Base-by-base conservation (phyloP, 1,284 basidiomycete species). In the Cerioporus squamosus region DNA sequence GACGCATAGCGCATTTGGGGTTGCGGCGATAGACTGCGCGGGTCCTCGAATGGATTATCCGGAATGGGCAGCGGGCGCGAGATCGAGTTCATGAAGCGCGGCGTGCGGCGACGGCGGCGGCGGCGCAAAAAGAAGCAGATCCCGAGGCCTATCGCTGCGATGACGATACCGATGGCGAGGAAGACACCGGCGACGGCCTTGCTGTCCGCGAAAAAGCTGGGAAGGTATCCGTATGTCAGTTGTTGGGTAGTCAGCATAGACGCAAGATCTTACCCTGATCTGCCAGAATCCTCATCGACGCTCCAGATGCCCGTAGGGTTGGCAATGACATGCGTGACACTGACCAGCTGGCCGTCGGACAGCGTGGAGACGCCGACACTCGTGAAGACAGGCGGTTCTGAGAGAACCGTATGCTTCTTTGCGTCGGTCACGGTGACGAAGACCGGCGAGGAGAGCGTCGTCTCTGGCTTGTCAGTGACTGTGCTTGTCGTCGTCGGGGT, bases 151-250 rank as follows among this genome's bases (percentile, higher is more conserved):
- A 81, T 39, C 3, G 73, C 72, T 6, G 77, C 70, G 17, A 76
- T 66, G 36, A 78, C 62, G 15, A 78, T 72, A 7, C 81, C 86
- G 29, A 83, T 75, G 18, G 75, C 79, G 6, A 83, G 72, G 68
- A 88, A 87, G 17, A 84, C 79, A 3, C 83, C 86, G 17, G 81
- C 80, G 14, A 86, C 81, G 9, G 81, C 81, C 4, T 81, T 81
- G 44, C 72, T 78, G 61, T 87, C 81, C 17, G 75, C 69, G 55
- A 86, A 77, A 68, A 88, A 82, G 10, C 85, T 87, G 53, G 18
- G 39, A 51, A 36, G 59, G 42, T 44, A 29, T 49, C 17, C 3
- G 3, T 14, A 7, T 17, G 36, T 36, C 15, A 43, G 39, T n/a
- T 8, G 5, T 5, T 17, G 44, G 14, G 5, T 18, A 5, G 60